Conservation (phyloP, 2,329 filamentous ascomycete species). For the Colletotrichum cuscutae region DNA sequence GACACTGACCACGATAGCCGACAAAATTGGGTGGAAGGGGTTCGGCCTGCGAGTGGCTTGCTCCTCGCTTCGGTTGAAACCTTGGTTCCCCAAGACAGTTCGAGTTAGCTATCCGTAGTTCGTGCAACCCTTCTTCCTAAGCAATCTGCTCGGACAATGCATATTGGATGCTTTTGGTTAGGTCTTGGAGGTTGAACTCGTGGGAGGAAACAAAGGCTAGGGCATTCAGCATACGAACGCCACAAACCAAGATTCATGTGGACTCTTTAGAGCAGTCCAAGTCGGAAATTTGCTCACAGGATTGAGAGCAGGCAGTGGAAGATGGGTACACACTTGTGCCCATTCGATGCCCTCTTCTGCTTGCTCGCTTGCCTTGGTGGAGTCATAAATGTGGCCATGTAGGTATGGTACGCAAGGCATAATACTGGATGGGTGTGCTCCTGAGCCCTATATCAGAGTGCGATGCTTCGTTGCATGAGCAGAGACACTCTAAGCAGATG, state of each 20-base stretch:
- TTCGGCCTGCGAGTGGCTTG: background rate
- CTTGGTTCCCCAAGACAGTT: background rate
- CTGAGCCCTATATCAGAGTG: background rate
- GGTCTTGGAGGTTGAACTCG: conserved; percentile 16
- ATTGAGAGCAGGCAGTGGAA: background rate
- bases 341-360: background rate
- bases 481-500: background rate
- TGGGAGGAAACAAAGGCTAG: conserved; percentile 16
- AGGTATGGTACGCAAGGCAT: background rate
- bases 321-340: background rate
- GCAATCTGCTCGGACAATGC: background rate
- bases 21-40: background rate
- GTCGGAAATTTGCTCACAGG: background rate
- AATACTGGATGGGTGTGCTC: background rate
- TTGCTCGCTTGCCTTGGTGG: background rate
- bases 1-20: background rate
- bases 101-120: background rate
- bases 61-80: background rate
- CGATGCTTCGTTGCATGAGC: background rate
- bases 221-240: background rate
- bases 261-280: background rate
- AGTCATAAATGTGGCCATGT: background rate
- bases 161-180: background rate
- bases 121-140: background rate
- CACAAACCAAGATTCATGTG: background rate